phyloP scores from a whole-genome alignment of 1,284 basidiomycete genomes.

The Sporisorium reilianum region DNA sequence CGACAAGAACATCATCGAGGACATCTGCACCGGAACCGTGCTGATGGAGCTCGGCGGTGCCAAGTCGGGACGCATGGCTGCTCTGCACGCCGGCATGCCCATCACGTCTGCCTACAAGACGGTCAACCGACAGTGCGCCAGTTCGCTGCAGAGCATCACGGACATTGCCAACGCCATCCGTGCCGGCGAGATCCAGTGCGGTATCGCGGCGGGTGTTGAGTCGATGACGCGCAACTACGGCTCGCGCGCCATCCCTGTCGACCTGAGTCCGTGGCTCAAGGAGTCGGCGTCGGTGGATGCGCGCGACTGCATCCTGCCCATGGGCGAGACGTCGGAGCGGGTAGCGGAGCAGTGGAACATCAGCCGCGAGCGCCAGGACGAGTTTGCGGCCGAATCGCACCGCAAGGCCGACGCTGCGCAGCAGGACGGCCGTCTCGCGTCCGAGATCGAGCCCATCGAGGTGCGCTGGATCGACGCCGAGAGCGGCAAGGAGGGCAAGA shows the following conservation, averaged over 20 bases:
- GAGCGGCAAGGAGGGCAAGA: slow-evolving; percentile 58
- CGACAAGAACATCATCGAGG: slow-evolving; percentile 67
- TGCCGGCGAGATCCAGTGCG: slow-evolving; percentile 59
- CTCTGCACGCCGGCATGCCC: slow-evolving; percentile 68
- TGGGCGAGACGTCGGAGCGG: slow-evolving; percentile 65
- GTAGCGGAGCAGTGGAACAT: slow-evolving; percentile 63
- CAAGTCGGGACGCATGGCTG: slow-evolving; percentile 68
- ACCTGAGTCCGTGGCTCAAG: slow-evolving; percentile 65
- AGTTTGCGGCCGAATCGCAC: slow-evolving; percentile 62
- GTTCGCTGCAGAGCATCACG: slow-evolving; percentile 68
- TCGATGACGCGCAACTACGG: slow-evolving; percentile 68
- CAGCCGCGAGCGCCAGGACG: slow-evolving; percentile 56
- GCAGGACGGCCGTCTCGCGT: slow-evolving; percentile 55
- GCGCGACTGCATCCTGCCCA: slow-evolving; percentile 67
- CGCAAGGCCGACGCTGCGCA: slow-evolving; percentile 58
- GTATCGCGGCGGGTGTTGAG: slow-evolving; percentile 66
- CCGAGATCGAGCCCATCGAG: slow-evolving; percentile 65
- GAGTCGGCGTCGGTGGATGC: slow-evolving; percentile 61
- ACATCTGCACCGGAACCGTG: slow-evolving; percentile 70
- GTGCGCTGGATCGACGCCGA: slow-evolving; percentile 59
- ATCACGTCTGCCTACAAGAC: slow-evolving; percentile 53
- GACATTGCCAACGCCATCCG: slow-evolving; percentile 69
- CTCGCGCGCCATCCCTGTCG: slow-evolving; percentile 66
- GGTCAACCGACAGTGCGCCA: slow-evolving; percentile 70
- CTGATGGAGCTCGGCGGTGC: slow-evolving; percentile 70